phyloP scores from a whole-genome alignment of 176 grass and related monocot species.

The Hyparrhenia diplandra region DNA sequence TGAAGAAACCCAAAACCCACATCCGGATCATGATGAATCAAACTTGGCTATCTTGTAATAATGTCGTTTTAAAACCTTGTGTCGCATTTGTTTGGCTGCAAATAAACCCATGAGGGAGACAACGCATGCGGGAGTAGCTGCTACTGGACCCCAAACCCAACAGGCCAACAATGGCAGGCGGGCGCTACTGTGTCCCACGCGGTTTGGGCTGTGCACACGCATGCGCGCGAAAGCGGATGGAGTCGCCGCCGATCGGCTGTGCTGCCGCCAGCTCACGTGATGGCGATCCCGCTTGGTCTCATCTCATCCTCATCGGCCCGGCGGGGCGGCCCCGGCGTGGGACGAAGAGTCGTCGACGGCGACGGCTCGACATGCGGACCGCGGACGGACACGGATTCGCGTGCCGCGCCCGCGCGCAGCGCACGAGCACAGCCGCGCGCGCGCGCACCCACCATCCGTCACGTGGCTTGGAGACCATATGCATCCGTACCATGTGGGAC shows the following conservation, averaged over 20 bases:
- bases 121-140: no score
- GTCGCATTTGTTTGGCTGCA: not conserved
- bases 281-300: not conserved
- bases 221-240: not conserved
- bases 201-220: not conserved
- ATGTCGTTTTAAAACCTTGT: not conserved
- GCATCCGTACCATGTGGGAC: no score
- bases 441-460: not conserved
- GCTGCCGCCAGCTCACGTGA: not conserved
- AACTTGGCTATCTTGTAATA: not conserved
- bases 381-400: not conserved
- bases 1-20: not conserved
- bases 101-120: no score
- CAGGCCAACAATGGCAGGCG: not conserved
- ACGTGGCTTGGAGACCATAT: not conserved
- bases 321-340: no score
- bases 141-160: not conserved
- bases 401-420: not conserved
- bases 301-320: no score
- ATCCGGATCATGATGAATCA: not conserved
- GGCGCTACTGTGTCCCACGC: not conserved
- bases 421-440: not conserved
- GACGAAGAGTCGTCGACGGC: not conserved
- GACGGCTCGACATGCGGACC: not conserved
- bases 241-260: no score